Evolutionary conservation across 352 stramenopile genomes (phyloP), one percentile per base, ranked within the genome.

Genomic region (Phytophthora pseudosyringae): DNA sequence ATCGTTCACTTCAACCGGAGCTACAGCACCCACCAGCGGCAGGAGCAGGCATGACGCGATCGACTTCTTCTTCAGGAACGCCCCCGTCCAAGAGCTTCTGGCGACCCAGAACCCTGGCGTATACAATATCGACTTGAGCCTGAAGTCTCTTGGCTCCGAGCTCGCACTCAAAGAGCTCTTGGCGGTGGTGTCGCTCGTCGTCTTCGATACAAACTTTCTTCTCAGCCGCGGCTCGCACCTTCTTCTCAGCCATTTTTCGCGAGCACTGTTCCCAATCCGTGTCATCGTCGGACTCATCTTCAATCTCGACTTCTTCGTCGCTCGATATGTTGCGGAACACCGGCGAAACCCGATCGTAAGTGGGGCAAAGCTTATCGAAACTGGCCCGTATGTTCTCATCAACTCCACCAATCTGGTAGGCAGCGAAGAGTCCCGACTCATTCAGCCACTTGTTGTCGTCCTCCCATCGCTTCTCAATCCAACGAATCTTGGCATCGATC

Each of bases 141-240:
- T 60, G 28, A 7, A 52, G 12, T 32, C 10, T 12, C 32, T 60
- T 44, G 10, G 21, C 40, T 16, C 18, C 10, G 15, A 36, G 36
- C 13, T 57, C 21, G 18, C 49, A 57, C 25, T 57, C 12, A 16
- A 60, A 60, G 5, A 60, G 28, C 18, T 60, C 3, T 25, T 51
- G 52, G 4, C 52, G 40, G 13, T 60, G 25, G 12, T 15, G 11
- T 3, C 11, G 39, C 9, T 50, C 39, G 11, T 49, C 51, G 25
- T 59, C 51, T 8, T 59, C 51, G 18, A 60, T 45, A 7, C 21
- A 21, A 21, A 21, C 21, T 21, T 21, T 21, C 21, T 21, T 21
- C 21, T 21, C 21, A 21, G 21, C 21, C 21, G 21, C 21, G 21
- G 21, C 21, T 21, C 21, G 21, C 21, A 21, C 21, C 21, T 21